A percentile compares a stretch with the other conserved stretches of the same genome.
Conservation (phyloP, 495 filamentous ascomycete species). For the Cryomyces minteri region DNA sequence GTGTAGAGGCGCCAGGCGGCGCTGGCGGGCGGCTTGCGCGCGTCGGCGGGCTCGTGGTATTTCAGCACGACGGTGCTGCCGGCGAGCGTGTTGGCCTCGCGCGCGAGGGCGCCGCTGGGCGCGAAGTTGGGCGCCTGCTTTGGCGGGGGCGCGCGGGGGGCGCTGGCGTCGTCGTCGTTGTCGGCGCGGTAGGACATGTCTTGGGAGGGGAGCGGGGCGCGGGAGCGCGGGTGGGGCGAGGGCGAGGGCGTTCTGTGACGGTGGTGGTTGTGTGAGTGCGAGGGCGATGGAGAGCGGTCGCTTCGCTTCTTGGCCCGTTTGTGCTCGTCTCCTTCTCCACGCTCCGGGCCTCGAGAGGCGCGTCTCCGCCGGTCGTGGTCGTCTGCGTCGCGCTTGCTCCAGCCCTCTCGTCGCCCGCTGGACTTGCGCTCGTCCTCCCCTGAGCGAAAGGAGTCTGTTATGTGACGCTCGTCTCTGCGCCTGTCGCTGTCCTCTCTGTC, state of each 20-base stretch:
- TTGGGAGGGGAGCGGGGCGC: constrained; percentile 19
- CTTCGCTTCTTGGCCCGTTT: neutral
- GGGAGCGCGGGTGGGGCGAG: constrained; percentile 8
- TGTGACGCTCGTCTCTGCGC: too few relatives aligned
- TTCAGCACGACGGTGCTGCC: constrained; percentile 62
- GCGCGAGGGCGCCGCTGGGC: constrained; percentile 63
- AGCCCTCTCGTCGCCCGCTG: too few relatives aligned
- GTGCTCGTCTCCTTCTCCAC: neutral
- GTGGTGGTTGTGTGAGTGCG: constrained; percentile 5
- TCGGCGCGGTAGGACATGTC: constrained; percentile 16
- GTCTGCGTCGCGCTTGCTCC: too few relatives aligned
- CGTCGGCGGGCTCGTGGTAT: constrained; percentile 89
- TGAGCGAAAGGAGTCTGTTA: too few relatives aligned
- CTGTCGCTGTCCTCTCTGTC: too few relatives aligned
- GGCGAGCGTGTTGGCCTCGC: constrained; percentile 67
- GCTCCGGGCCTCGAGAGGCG: neutral
- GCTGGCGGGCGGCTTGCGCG: constrained; percentile 64
- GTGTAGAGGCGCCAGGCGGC: constrained; percentile 80
- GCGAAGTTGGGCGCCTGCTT: constrained; percentile 82
- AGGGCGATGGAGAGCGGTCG: constrained; percentile 7
- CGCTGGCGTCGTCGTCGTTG: constrained; percentile 1
- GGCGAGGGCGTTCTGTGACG: constrained; percentile 2
- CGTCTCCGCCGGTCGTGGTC: too few relatives aligned
- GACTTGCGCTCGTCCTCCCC: too few relatives aligned
- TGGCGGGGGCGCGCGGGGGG: constrained; percentile 23